A percentile compares a stretch with the other conserved stretches of the same genome.
Conservation (phyloP, 768 basidiomycete species). For the Leccinum incarnatum region DNA sequence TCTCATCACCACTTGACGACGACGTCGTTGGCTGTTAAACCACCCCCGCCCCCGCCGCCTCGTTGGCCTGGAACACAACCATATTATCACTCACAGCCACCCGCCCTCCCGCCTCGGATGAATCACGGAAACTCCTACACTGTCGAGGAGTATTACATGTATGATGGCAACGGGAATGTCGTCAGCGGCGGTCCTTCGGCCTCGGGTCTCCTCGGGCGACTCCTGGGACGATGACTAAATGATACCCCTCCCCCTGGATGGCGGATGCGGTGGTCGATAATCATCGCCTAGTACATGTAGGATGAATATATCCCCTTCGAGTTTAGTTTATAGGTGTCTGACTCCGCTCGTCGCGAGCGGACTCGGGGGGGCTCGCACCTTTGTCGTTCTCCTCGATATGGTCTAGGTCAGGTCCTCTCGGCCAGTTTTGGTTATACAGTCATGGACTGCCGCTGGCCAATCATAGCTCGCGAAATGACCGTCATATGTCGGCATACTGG, state of each 20-base stretch:
- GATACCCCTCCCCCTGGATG: neutral
- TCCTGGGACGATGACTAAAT: constrained; percentile 22
- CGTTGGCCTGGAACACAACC: neutral
- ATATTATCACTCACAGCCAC: neutral
- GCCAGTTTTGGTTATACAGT: neutral
- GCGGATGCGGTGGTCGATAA: neutral
- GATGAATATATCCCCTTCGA: neutral
- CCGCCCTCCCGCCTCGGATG: constrained; percentile 14
- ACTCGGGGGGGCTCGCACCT: too few species aligned
- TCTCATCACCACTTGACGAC: constrained; percentile 12
- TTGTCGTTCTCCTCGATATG: neutral
- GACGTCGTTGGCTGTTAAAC: constrained; percentile 29
- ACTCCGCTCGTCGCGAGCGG: neutral
- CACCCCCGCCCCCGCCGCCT: constrained; percentile 17
- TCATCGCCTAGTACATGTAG: neutral
- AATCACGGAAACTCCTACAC: constrained; percentile 13
- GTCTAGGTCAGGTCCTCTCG: neutral
- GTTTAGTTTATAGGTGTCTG: too few species aligned
- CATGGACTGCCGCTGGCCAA: neutral
- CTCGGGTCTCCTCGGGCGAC: constrained; percentile 21
- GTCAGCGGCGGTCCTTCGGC: neutral
- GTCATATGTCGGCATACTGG: too few species aligned
- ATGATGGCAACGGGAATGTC: neutral
- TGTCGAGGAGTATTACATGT: neutral
- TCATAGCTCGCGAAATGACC: neutral